Evolutionary conservation across 2,329 filamentous ascomycete species (phyloP).

Genomic region (Alternaria tenuissima): DNA sequence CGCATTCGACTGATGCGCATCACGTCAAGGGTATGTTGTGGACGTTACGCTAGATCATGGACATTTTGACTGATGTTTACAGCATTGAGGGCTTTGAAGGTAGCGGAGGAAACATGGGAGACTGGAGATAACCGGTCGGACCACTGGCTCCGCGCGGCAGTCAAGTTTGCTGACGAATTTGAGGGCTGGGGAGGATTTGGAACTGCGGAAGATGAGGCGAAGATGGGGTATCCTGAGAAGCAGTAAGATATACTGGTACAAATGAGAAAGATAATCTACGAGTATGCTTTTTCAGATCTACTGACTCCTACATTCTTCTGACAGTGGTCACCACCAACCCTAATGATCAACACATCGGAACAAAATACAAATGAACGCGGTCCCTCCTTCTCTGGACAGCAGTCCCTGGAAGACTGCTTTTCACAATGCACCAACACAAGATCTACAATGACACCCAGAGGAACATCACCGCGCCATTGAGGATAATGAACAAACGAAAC

Average conservation of each 20-base stretch:
- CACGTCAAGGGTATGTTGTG: slow-evolving; percentile 76
- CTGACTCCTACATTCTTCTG: background rate
- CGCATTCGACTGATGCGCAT: slow-evolving; percentile 76
- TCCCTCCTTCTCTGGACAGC: background rate
- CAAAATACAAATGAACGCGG: background rate
- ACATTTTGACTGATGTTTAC: slow-evolving; percentile 20
- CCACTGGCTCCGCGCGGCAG: slow-evolving; percentile 72
- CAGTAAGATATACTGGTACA: background rate
- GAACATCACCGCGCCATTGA: too few relatives aligned
- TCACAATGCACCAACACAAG: too few relatives aligned
- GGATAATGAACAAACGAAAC: fast-evolving
- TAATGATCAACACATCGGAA: background rate
- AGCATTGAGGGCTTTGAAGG: slow-evolving; percentile 77
- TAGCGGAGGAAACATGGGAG: slow-evolving; percentile 77
- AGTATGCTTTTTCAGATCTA: background rate
- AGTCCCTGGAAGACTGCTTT: fast-evolving
- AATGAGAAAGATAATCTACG: background rate
- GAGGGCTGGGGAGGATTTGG: slow-evolving; percentile 69
- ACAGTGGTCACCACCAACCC: background rate
- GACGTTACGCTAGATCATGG: background rate
- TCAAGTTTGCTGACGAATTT: slow-evolving; percentile 78
- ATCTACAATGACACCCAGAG: fast-evolving
- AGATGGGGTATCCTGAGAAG: slow-evolving; percentile 31
- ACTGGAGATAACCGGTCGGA: slow-evolving; percentile 63
- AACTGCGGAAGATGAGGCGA: slow-evolving; percentile 32